phyloP scores from a whole-genome alignment of 495 filamentous ascomycete species.

The Daldinia grandis region DNA sequence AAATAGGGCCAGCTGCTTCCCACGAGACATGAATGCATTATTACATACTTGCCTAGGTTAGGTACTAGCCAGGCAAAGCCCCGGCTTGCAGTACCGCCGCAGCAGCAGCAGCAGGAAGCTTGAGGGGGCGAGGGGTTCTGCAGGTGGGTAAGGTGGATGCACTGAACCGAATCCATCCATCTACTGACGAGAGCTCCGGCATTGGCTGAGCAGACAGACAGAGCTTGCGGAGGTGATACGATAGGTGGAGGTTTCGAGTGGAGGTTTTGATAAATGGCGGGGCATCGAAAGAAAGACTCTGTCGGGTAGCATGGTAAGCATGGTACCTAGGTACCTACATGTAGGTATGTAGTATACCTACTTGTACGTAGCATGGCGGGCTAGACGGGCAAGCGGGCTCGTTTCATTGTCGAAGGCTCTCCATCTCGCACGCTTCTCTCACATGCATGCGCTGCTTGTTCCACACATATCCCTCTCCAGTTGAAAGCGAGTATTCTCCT shows the following conservation, averaged over 20 bases:
- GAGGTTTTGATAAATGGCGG: conserved; percentile 35
- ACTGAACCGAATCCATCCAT: conserved; percentile 23
- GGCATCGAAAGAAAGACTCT: conserved; percentile 23
- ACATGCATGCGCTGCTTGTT: conserved; percentile 32
- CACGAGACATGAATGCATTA: conserved; percentile 31
- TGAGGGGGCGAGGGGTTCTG: conserved; percentile 40
- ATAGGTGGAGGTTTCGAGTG: conserved; percentile 32
- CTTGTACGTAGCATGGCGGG: no score
- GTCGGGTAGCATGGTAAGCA: conserved; percentile 33
- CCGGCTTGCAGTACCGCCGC: conserved; percentile 22
- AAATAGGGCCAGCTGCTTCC: conserved; percentile 22
- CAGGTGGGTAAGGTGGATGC: conserved; percentile 46
- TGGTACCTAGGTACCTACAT: no score
- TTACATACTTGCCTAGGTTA: conserved; percentile 8
- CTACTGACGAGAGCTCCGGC: conserved; percentile 36
- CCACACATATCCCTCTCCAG: conserved; percentile 14
- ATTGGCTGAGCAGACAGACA: conserved; percentile 24
- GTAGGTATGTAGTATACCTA: no score
- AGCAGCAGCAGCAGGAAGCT: conserved; percentile 31
- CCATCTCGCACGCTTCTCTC: conserved; percentile 14
- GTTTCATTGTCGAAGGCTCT: conserved; percentile 39
- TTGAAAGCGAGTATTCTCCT: conserved; percentile 2
- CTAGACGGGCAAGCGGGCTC: neutral
- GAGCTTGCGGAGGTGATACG: conserved; percentile 38
- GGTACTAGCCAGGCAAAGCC: conserved; percentile 3